phyloP scores from a whole-genome alignment of 108 stramenopile genomes.

The Cyclostephanos invisitatus region DNA sequence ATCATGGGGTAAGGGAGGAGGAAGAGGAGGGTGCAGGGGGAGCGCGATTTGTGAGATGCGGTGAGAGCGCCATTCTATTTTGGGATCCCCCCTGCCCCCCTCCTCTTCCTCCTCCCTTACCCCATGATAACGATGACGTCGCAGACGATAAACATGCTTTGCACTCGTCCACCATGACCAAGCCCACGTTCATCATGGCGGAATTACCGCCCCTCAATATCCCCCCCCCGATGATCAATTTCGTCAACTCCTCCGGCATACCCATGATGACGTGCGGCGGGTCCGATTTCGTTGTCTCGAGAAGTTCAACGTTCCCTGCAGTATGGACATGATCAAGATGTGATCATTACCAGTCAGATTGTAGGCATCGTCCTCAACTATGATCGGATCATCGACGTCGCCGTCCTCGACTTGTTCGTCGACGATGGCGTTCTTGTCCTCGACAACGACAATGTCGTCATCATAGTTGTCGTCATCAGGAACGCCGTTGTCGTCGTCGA shows the following conservation, averaged over 20 bases:
- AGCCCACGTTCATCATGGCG: constrained; percentile 62
- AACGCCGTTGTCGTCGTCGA: not conserved
- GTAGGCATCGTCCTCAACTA: not conserved
- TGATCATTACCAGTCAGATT: not conserved
- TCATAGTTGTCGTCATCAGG: not conserved
- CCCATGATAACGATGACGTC: not conserved
- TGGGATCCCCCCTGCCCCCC: too few species aligned
- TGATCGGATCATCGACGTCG: not conserved
- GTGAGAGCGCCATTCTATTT: too few species aligned
- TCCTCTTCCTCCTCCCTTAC: too few species aligned
- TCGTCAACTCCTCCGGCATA: constrained; percentile 76
- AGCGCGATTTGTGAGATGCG: too few species aligned
- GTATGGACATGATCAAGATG: constrained; percentile 90
- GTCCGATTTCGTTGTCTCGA: constrained; percentile 87
- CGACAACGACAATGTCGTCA: not conserved
- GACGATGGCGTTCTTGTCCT: not conserved
- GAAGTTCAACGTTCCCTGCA: constrained; percentile 82
- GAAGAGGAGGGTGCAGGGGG: too few species aligned
- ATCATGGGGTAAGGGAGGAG: too few species aligned
- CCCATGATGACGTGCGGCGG: constrained; percentile 60
- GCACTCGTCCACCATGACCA: constrained; percentile 94
- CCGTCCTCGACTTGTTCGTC: constrained; percentile 9
- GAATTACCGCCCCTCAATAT: constrained; percentile 30
- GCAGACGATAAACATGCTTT: constrained; percentile 68
- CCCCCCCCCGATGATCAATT: constrained; percentile 80